phyloP scores from a whole-genome alignment of 805 yeast species.

The Ogataea haglerorum region DNA sequence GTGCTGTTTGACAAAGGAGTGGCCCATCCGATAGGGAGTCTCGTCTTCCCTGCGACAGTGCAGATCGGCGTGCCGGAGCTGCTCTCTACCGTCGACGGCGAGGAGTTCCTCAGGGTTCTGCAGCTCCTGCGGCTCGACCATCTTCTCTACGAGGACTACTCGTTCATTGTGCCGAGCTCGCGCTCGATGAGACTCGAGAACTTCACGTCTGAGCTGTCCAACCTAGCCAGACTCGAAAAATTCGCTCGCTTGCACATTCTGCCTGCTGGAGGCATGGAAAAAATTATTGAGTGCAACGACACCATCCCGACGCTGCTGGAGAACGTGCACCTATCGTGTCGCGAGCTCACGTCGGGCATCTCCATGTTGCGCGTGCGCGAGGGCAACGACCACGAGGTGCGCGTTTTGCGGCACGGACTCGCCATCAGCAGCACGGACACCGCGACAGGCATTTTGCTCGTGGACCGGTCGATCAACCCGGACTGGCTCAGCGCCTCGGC shows the following conservation, averaged over 20 bases:
- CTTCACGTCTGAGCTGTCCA: slow-evolving; percentile 40
- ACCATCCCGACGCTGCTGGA: slow-evolving; percentile 42
- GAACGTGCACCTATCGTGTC: slow-evolving; percentile 42
- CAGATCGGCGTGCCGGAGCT: slow-evolving; percentile 54
- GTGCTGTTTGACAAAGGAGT: slow-evolving; percentile 82
- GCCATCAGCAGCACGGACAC: slow-evolving; percentile 31
- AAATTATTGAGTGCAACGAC: slow-evolving; percentile 46
- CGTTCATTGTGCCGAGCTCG: slow-evolving; percentile 71
- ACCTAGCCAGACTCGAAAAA: slow-evolving; percentile 38
- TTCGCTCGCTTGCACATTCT: slow-evolving; percentile 69
- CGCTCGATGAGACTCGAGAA: slow-evolving; percentile 52
- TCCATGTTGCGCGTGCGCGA: slow-evolving; percentile 40
- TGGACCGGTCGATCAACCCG: slow-evolving; percentile 66
- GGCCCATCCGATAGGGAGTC: slow-evolving; percentile 60
- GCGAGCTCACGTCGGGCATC: slow-evolving; percentile 38
- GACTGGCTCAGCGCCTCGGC: slow-evolving; percentile 50
- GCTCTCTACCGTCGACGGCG: slow-evolving; percentile 49
- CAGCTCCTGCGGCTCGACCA: slow-evolving; percentile 40
- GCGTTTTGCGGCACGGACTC: slow-evolving; percentile 61
- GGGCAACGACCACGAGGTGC: slow-evolving; percentile 55
- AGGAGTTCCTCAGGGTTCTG: slow-evolving; percentile 44
- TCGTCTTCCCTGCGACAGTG: slow-evolving; percentile 56
- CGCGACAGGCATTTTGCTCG: slow-evolving; percentile 52
- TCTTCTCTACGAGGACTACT: slow-evolving; percentile 44
- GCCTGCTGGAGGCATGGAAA: slow-evolving; percentile 49